Percentiles rank a stretch among this genome's conserved stretches.
These are phyloP conservation scores for Schwanniomyces pseudopolymorphus DNA, from an alignment of 805 yeast species.

Conservation along the genomic window DNA sequence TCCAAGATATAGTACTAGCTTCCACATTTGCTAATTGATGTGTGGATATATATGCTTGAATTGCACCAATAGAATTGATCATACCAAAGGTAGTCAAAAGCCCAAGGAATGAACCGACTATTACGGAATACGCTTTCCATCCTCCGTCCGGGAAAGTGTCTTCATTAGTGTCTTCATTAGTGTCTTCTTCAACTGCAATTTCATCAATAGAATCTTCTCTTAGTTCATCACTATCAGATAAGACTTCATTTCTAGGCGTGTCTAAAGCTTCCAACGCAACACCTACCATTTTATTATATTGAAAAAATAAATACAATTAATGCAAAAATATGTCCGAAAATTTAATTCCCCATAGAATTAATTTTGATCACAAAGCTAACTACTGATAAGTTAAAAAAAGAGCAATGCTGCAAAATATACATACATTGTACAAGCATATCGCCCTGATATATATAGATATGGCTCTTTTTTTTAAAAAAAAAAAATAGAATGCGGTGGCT, in stretches of 20 bases:
- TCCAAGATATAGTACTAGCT: constrained; percentile 39
- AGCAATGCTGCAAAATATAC: too few species aligned
- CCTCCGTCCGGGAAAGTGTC: constrained; percentile 27
- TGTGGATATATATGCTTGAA: constrained; percentile 36
- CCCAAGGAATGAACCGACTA: constrained; percentile 26
- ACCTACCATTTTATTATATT: neutral
- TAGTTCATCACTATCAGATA: neutral
- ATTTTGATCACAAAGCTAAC: too few species aligned
- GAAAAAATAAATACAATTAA: neutral
- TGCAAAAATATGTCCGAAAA: neutral
- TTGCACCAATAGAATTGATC: constrained; percentile 38
- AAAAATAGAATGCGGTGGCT: too few species aligned
- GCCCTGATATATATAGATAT: too few species aligned
- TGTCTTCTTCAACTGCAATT: neutral
- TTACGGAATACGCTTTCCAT: constrained; percentile 18
- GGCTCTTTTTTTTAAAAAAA: too few species aligned
- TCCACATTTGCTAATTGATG: constrained; percentile 31
- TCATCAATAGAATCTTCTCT: neutral
- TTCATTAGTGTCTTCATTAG: too few species aligned
- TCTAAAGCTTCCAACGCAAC: neutral
- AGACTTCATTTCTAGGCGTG: neutral
- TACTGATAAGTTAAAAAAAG: too few species aligned
- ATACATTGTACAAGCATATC: too few species aligned
- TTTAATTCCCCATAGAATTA: neutral
- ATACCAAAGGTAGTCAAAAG: constrained; percentile 27